A percentile compares a stretch with the other conserved stretches of the same genome.
These are phyloP conservation scores for Capsicum rhomboideum DNA, from an alignment of 257 asterid species.

Conservation along the genomic window DNA sequence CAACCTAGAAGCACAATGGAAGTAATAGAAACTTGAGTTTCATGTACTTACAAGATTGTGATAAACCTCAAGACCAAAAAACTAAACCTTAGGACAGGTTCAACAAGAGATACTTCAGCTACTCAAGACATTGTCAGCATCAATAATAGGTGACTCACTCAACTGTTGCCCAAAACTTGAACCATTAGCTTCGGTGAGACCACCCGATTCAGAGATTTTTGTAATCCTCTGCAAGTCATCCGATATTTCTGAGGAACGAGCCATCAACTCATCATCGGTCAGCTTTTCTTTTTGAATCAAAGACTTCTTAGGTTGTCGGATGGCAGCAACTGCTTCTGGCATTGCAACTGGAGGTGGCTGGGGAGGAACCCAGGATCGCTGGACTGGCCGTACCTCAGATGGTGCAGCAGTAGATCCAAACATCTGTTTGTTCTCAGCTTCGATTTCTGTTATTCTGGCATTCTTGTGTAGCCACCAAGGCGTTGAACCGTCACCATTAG, in stretches of 20 bases:
- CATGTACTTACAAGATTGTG: neutral
- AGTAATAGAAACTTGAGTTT: neutral
- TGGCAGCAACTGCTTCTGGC: constrained; percentile 92
- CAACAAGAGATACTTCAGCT: neutral
- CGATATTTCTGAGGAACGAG: constrained; percentile 32
- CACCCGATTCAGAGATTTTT: constrained; percentile 62
- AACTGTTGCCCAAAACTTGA: constrained; percentile 23
- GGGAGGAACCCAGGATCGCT: constrained; percentile 86
- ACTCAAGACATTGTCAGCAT: constrained; percentile 10
- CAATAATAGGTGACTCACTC: constrained; percentile 35
- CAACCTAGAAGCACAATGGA: neutral
- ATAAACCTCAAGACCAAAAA: neutral
- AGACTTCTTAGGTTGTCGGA: constrained; percentile 76
- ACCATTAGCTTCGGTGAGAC: constrained; percentile 21
- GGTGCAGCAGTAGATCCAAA: constrained; percentile 17
- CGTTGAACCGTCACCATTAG: constrained; percentile 32
- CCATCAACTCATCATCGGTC: constrained; percentile 42
- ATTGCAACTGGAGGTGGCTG: constrained; percentile 87
- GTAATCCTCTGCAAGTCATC: constrained; percentile 71
- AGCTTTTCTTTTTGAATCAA: constrained; percentile 32
- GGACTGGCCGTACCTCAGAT: constrained; percentile 33
- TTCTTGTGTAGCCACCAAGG: constrained; percentile 66
- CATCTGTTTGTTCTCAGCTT: constrained; percentile 34
- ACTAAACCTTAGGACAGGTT: neutral
- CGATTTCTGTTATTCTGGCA: constrained; percentile 54